Conservation (phyloP, 331 rosid genomes). For the Pyrus hybrid region DNA sequence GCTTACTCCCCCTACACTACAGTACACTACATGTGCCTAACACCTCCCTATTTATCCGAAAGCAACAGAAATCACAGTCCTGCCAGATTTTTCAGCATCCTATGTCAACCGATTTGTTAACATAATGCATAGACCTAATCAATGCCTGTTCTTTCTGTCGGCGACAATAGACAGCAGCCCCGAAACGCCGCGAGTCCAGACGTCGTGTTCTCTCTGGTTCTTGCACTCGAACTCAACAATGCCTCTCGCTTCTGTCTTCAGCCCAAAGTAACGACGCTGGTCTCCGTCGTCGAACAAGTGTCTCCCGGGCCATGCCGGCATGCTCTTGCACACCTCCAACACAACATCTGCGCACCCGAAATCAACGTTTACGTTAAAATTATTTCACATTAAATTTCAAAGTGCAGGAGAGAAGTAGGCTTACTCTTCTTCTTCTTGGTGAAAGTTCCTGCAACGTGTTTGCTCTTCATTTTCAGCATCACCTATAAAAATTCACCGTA, state of each 20-base stretch:
- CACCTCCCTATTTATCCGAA: background rate
- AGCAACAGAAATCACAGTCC: background rate
- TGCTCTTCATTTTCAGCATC: constrained; percentile 92
- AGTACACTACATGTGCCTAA: background rate
- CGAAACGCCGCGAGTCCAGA: constrained; percentile 77
- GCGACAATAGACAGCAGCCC: constrained; percentile 66
- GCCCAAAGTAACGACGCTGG: constrained; percentile 68
- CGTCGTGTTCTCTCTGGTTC: constrained; percentile 66
- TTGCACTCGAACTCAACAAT: constrained; percentile 85
- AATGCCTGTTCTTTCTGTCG: constrained; percentile 39
- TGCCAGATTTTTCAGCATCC: background rate
- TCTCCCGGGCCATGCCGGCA: constrained; percentile 91
- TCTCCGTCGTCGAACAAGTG: constrained; percentile 62
- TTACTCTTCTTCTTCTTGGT: constrained; percentile 92
- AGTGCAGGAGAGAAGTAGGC: background rate
- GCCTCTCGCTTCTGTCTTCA: constrained; percentile 75
- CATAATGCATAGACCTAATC: background rate
- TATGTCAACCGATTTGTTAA: background rate
- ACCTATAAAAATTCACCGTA: constrained; percentile 30
- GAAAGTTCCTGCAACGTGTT: constrained; percentile 74
- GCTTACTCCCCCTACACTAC: too few relatives aligned
- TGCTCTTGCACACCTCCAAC: constrained; percentile 48
- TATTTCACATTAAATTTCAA: background rate
- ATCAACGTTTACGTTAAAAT: background rate
- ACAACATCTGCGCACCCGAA: constrained; percentile 53